These are phyloP conservation scores for Crithidia bombi DNA, from an alignment of 208 protist genomes.

Conservation along the genomic window DNA sequence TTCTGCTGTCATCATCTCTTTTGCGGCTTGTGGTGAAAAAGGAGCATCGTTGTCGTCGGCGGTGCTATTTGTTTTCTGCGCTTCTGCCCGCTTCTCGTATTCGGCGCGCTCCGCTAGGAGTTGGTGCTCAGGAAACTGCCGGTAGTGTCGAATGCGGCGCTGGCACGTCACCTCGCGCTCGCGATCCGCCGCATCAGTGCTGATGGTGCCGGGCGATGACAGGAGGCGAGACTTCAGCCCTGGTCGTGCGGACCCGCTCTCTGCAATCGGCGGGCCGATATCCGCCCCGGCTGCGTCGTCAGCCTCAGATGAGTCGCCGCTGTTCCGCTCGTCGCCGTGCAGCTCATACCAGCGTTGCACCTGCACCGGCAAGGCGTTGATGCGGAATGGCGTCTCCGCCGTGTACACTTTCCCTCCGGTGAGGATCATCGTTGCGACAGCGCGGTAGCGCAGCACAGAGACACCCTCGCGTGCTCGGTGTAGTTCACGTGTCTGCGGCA, in stretches of 20 bases:
- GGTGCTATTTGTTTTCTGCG: background rate
- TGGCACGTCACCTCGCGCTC: slow-evolving; percentile 9
- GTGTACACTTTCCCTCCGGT: slow-evolving; percentile 30
- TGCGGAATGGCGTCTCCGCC: slow-evolving; percentile 30
- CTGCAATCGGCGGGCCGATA: background rate
- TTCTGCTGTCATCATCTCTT: background rate
- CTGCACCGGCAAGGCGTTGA: slow-evolving; percentile 63
- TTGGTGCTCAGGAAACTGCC: slow-evolving; percentile 28
- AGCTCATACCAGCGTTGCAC: slow-evolving; percentile 54
- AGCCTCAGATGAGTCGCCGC: background rate
- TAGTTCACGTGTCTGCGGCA: slow-evolving; percentile 53
- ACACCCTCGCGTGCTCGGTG: slow-evolving; percentile 27
- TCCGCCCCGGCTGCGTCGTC: background rate
- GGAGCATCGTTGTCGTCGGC: background rate
- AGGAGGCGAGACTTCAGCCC: slow-evolving; percentile 16
- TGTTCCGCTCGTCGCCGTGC: slow-evolving; percentile 42
- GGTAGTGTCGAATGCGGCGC: slow-evolving; percentile 24
- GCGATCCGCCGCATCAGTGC: slow-evolving; percentile 2
- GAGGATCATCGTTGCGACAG: slow-evolving; percentile 42
- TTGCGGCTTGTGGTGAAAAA: background rate
- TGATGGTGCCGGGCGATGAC: slow-evolving; percentile 16
- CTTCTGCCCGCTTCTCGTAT: slow-evolving; percentile 16
- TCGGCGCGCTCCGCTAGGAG: slow-evolving; percentile 14
- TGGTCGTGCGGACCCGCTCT: background rate
- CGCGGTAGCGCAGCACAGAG: slow-evolving; percentile 48